Evolutionary conservation across 192 early-diverging fungal genomes (phyloP), one percentile per base, ranked within the genome.

Genomic region (Mortierella hygrophila): DNA sequence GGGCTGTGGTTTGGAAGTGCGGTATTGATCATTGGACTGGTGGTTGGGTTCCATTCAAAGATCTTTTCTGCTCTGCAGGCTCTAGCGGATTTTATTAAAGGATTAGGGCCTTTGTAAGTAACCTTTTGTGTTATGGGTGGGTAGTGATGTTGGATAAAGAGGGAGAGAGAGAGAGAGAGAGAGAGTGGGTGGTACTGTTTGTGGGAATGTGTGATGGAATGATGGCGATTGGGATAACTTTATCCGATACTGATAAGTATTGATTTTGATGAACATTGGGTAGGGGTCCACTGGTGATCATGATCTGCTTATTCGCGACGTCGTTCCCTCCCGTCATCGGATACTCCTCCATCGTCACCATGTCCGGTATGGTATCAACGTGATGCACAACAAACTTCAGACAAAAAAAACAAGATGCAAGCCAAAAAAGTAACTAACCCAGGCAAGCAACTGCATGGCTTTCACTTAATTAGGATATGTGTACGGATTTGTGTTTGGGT

Each of bases 271-370:
- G 23, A 6, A 60, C 29, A 18, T 38, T 63, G 38, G 0, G 35
- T 68, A 91, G 90, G 38, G 92, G 92, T 18, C 88, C 88, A 68
- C 44, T 77, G 7, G 77, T 94, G 38, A 88, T 94, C 47, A 86
- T 88, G 44, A 29, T 82, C 18, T 80, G 92, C 37, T 81, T 94
- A 41, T 94, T 93, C 77, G 68, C 91, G 1, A 91, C 93, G 8
- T 93, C 92, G 18, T 95, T 96, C 72, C 95, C 95, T 40, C 93
- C 94, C 10, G 72, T 95, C 70, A 79, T 94, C 72, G 94, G 94
- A 16, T 95, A 94, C 76, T 89, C 91, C 73, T 94, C 94, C 9
- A 89, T 92, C 52, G 82, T 92, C 42, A 93, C 92, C 26, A 80
- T 95, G 77, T 88, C 92, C 21, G 94, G 83, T 85, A 85, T 40